Evolutionary conservation across 2,329 filamentous ascomycete species (phyloP).

Genomic region (Diaporthe helianthi): DNA sequence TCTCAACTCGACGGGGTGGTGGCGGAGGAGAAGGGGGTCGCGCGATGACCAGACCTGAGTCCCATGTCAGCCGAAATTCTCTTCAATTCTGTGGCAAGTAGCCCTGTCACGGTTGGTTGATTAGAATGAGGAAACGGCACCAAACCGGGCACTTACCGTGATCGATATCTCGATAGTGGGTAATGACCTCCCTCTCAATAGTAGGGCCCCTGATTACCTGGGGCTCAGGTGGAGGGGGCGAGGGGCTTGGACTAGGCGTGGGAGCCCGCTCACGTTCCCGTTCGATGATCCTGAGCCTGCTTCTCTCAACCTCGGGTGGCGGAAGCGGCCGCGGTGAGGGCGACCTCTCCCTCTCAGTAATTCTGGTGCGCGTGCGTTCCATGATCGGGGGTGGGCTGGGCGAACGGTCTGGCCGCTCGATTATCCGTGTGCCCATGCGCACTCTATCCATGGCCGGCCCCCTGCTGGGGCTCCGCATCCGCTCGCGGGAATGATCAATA

Average conservation of each 20-base stretch:
- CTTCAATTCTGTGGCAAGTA: background rate
- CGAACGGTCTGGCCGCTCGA: slow-evolving; percentile 50
- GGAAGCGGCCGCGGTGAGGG: slow-evolving; percentile 45
- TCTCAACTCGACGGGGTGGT: slow-evolving; percentile 51
- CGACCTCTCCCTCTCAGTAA: slow-evolving; percentile 50
- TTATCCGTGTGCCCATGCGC: slow-evolving; percentile 43
- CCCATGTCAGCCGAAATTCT: slow-evolving; percentile 8
- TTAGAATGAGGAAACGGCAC: background rate
- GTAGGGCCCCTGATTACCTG: slow-evolving; percentile 76
- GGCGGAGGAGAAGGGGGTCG: slow-evolving; percentile 59
- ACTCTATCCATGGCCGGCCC: slow-evolving; percentile 34
- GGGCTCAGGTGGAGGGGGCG: slow-evolving; percentile 65
- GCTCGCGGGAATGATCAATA: slow-evolving; percentile 44
- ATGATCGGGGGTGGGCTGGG: slow-evolving; percentile 45
- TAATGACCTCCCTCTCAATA: slow-evolving; percentile 88
- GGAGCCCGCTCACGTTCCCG: slow-evolving; percentile 53
- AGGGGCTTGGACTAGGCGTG: slow-evolving; percentile 55
- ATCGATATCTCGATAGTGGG: slow-evolving; percentile 85
- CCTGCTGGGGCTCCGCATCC: slow-evolving; percentile 37
- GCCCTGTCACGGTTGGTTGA: too few species aligned
- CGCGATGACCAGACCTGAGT: slow-evolving; percentile 55
- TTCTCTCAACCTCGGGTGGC: slow-evolving; percentile 52
- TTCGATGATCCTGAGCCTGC: slow-evolving; percentile 58
- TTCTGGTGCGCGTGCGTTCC: slow-evolving; percentile 49
- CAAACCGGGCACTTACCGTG: slow-evolving; percentile 68